Evolutionary conservation across 352 stramenopile genomes (phyloP), one percentile per base, ranked within the genome.

Genomic region (Pythium insidiosum): DNA sequence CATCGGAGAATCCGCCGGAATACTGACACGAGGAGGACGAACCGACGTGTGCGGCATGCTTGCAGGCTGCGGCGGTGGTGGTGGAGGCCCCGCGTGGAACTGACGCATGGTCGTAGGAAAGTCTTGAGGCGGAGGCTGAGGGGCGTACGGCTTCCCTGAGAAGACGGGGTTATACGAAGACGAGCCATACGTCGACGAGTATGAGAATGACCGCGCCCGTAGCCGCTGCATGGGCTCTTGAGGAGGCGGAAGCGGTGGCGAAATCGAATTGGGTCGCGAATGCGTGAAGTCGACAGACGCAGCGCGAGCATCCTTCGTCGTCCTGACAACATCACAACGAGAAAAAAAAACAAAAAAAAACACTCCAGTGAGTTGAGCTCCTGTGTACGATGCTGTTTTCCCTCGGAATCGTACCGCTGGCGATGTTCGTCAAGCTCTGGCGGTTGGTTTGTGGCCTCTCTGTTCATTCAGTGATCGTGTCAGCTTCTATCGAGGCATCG

Each of bases 251-350:
- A 89, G 48, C 30, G 77, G 77, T 16, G 77, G 77, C 19, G 72
- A 88, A 31, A 83, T 43, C 6, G 83, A 66, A 7, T 53, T 44
- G 11, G 65, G 60, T 1, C 61, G 69, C 44, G 44, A 64, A 36
- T 79, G 64, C 26, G 74, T 89, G 38, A 89, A 86, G 61, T 89
- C 77, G 21, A 88, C 72, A 7, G 77, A 89, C 7, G 73, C 84
- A 4, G 77, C 77, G 26, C 77, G 72, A 10, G 63, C 71, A 56
- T 89, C 77, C 48, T 88, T 88, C 1, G 73, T 76, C 19, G 65
- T 48, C 19, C 62, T 66, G 21, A 13, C 28, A 33, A 34, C 22
- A 43, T 43, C 22, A 43, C 6, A 10, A 21, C 11, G 20, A 23
- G 10, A 43, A 43, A 24, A 7, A 34, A 21, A 2, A 4, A 51